Percentiles rank a stretch among this genome's conserved stretches.
Evolutionary conservation across 2,329 filamentous ascomycete species (phyloP).

Genomic region (Teratosphaeria gauchensis): DNA sequence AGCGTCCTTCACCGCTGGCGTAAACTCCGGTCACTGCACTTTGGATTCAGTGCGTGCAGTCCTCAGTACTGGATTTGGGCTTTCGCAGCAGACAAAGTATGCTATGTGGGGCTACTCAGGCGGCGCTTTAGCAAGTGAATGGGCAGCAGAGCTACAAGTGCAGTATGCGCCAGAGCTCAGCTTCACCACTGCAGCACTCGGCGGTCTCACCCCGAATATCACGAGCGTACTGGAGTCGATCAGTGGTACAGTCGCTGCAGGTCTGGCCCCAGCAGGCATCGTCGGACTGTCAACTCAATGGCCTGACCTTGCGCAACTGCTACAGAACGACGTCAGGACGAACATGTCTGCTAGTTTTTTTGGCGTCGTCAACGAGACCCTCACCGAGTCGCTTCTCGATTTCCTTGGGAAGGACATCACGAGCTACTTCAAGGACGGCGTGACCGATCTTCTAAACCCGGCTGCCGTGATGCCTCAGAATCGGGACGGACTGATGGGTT

Average conservation of each 20-base stretch:
- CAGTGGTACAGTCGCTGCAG: slow-evolving; percentile 20
- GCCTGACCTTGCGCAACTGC: slow-evolving; percentile 20
- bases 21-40: slow-evolving; percentile 34
- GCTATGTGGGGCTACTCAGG: slow-evolving; percentile 48
- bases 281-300: slow-evolving; percentile 28
- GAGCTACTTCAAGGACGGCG: slow-evolving; percentile 34
- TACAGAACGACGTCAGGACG: slow-evolving; percentile 20
- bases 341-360: slow-evolving; percentile 28
- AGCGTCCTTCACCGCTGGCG: slow-evolving; percentile 34
- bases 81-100: slow-evolving; percentile 11
- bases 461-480: slow-evolving; percentile 20
- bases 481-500: slow-evolving; percentile 26
- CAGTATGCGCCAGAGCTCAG: slow-evolving; percentile 45
- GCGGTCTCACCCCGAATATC: slow-evolving; percentile 14
- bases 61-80: slow-evolving; percentile 18
- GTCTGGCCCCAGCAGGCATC: slow-evolving; percentile 26
- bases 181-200: slow-evolving; percentile 41
- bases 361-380: slow-evolving; percentile 15
- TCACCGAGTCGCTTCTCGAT: slow-evolving; percentile 14
- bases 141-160: slow-evolving; percentile 43
- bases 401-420: slow-evolving; percentile 30
- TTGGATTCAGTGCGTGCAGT: slow-evolving; percentile 37
- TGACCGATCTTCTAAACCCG: slow-evolving; percentile 13
- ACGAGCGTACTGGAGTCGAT: slow-evolving; percentile 25
- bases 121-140: slow-evolving; percentile 43